Conservation (phyloP, 2,329 filamentous ascomycete species). For the Fusarium coffeatum region DNA sequence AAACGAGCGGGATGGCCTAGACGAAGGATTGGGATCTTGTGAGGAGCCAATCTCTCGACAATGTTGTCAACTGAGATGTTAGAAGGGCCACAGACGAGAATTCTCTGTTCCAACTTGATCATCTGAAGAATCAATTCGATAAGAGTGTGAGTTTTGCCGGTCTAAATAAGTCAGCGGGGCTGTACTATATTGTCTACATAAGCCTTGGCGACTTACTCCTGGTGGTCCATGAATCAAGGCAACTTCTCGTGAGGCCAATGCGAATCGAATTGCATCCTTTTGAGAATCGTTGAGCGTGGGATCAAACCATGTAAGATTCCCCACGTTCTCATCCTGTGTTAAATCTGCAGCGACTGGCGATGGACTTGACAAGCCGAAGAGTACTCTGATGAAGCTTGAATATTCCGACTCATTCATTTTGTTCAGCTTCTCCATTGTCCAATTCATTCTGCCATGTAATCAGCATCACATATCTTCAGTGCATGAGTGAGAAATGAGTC, state of each 20-base stretch:
- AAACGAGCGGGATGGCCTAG: conserved; percentile 93
- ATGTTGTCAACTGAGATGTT: conserved; percentile 99
- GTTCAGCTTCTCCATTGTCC: conserved; percentile 69
- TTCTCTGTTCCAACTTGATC: conserved; percentile 75
- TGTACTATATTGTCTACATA: background rate
- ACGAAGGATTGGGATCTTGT: conserved; percentile 87
- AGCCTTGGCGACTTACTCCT: conserved; percentile 64
- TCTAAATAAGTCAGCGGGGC: conserved; percentile 58
- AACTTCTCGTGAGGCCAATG: conserved; percentile 82
- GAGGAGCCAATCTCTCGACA: conserved; percentile 86
- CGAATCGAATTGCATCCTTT: conserved; percentile 80
- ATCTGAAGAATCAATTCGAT: conserved; percentile 96
- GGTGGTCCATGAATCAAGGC: conserved; percentile 95
- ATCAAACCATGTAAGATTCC: conserved; percentile 69
- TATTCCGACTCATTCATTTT: conserved; percentile 69
- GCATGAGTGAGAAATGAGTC: background rate
- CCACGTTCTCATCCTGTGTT: conserved; percentile 56
- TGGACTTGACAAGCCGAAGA: conserved; percentile 70
- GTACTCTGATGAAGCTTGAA: conserved; percentile 68
- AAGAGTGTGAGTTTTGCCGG: conserved; percentile 95
- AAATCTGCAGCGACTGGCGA: conserved; percentile 60
- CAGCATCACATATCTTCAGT: background rate
- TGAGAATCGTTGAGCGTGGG: conserved; percentile 73
- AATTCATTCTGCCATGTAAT: conserved; percentile 65
- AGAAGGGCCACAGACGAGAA: conserved; percentile 95